A percentile compares a stretch with the other conserved stretches of the same genome.
Conservation (phyloP, 208 protist species). For the Leishmania tarentolae region DNA sequence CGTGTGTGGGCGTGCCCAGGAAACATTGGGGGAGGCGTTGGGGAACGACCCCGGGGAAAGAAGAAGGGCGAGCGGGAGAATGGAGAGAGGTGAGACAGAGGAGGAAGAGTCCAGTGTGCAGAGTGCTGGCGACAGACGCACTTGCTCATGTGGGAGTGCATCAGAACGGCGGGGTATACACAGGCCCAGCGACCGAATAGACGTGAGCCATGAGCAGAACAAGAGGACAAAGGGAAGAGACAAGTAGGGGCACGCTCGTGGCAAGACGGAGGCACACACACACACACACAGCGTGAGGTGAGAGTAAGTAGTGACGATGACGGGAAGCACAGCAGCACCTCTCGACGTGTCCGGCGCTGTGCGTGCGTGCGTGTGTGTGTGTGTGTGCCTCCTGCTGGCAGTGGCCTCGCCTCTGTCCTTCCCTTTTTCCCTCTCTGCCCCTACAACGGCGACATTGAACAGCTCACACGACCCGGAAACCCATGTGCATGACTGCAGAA, state of each 20-base stretch:
- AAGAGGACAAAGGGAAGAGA: slow-evolving; percentile 4
- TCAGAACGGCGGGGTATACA: neutral
- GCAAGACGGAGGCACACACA: slow-evolving; percentile 1
- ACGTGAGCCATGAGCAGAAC: slow-evolving; percentile 22
- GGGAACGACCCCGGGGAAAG: neutral
- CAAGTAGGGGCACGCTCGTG: neutral
- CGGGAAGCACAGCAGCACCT: slow-evolving; percentile 5
- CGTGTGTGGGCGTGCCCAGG: slow-evolving; percentile 10
- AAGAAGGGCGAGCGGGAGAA: neutral
- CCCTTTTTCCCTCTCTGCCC: neutral
- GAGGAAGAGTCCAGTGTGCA: neutral
- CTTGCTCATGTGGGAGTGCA: neutral
- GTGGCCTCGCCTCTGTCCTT: neutral
- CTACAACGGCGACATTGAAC: neutral
- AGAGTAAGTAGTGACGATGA: neutral
- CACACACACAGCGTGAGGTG: neutral
- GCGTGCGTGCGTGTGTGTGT: slow-evolving; percentile 4
- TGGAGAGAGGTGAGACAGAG: neutral
- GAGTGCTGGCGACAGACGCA: neutral
- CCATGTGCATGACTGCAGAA: neutral
- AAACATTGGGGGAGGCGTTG: neutral
- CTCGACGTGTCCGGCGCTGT: neutral
- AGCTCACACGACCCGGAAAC: neutral
- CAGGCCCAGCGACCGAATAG: neutral
- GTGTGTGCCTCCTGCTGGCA: neutral